Evolutionary conservation across 2,329 filamentous ascomycete genomes (phyloP).

Genomic region (Trichophyton verrucosum): DNA sequence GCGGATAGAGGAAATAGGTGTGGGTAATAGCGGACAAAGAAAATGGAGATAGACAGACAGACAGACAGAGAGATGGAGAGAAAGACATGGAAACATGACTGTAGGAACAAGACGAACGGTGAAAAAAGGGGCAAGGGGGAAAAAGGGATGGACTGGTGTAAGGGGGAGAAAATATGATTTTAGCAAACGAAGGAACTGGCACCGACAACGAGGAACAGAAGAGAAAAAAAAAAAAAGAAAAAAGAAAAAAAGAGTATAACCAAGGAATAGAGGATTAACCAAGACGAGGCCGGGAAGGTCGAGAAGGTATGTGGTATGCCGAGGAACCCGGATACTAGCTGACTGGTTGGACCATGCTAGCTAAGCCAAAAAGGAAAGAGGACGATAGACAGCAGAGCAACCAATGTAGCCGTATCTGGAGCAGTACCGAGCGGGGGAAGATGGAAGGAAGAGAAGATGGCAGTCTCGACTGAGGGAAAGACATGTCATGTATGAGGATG

Average conservation of each 20-base stretch:
- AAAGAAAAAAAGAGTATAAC: background rate
- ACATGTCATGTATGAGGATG: background rate
- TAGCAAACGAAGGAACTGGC: background rate
- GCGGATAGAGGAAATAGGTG: background rate
- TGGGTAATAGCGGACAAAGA: too few species aligned
- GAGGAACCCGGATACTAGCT: background rate
- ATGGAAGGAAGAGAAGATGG: background rate
- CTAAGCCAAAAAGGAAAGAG: background rate
- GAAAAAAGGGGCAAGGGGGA: conserved; percentile 3
- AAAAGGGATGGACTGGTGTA: conserved; percentile 8
- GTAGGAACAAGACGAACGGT: background rate
- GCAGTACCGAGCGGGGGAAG: background rate
- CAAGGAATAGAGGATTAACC: conserved; percentile 1
- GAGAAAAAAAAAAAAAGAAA: background rate
- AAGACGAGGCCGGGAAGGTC: background rate
- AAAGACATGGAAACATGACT: conserved; percentile 7
- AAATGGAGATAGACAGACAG: conserved; percentile 1
- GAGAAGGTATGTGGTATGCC: background rate
- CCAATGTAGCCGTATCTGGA: background rate
- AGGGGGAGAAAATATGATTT: background rate
- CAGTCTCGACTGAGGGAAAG: background rate
- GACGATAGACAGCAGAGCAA: background rate
- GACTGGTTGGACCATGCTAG: background rate
- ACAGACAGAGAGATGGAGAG: conserved; percentile 4
- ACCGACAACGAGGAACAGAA: background rate